phyloP scores from a whole-genome alignment of 805 yeast species.

The Huiozyma naganishii region DNA sequence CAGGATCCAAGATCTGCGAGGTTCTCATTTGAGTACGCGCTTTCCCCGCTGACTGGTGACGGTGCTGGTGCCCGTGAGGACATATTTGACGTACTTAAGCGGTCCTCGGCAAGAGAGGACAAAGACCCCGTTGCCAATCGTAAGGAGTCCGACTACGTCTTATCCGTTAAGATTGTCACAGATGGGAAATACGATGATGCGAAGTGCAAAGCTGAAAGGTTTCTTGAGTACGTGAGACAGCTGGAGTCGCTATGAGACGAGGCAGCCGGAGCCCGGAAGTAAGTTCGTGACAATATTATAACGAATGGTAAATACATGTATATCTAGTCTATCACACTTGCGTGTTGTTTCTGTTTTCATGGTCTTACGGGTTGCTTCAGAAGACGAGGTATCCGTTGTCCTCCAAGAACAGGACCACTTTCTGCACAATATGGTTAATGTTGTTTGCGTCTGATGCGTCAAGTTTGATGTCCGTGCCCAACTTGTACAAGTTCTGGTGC shows the following conservation, averaged over 20 bases:
- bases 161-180: slow-evolving; percentile 16
- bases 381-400: slow-evolving; percentile 55
- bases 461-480: slow-evolving; percentile 44
- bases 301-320: too few species aligned
- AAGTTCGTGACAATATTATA: too few species aligned
- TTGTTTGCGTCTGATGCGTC: slow-evolving; percentile 40
- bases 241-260: slow-evolving; percentile 3
- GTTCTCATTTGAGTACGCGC: slow-evolving; percentile 15
- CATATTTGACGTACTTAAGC: background rate
- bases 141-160: slow-evolving; percentile 7
- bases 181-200: slow-evolving; percentile 16
- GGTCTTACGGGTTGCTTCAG: slow-evolving; percentile 6
- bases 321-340: background rate
- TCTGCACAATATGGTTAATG: slow-evolving; percentile 62
- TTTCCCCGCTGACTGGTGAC: slow-evolving; percentile 9
- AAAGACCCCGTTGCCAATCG: background rate
- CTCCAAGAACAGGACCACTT: slow-evolving; percentile 61
- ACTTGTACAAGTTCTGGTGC: slow-evolving; percentile 31
- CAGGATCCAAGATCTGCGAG: slow-evolving; percentile 27
- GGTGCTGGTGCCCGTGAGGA: slow-evolving; percentile 3
- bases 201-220: slow-evolving; percentile 15
- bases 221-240: slow-evolving; percentile 15
- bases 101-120: background rate
- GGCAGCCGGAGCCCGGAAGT: background rate
- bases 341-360: background rate